Base-by-base conservation (phyloP, 768 basidiomycete genomes). In the Chalciporus piperatus region DNA sequence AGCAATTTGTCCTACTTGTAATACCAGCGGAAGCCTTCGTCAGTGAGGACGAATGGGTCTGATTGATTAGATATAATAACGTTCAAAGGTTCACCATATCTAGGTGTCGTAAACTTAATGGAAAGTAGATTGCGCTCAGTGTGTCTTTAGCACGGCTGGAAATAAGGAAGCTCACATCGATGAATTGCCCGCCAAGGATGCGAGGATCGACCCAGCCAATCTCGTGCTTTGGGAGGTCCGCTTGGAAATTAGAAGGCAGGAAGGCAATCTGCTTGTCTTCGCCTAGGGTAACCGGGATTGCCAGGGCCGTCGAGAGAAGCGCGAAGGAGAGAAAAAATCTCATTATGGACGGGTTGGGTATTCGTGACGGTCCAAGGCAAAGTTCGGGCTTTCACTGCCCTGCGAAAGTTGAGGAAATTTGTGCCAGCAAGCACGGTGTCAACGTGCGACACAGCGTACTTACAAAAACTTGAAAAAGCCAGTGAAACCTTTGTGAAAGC, bases 11-110 rank as follows among this genome's bases (percentile, higher is more conserved):
- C 40, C 20, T 59, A 88, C 86, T 84, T 87, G 58, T 85, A 77
- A 63, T 89, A 92, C 54, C 70, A 66, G 42, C 75, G 78, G 57
- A 94, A 79, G 4, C 92, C 92, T 13, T 67, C 55, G 33, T 91
- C 86, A 7, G 87, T 86, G 56, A 94, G 81, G 48, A 94, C 71
- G 65, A 80, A 86, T 0, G 91, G 89, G 62, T 93, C 89, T 2
- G 89, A 92, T 23, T 71, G 73, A 41, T 81, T 85, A 23, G 89
- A 87, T 40, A 94, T 84, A 60, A 94, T 87, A 42, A 90, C 76
- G 60, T 94, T 94, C 51, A 94, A 69, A 12, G 92, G 92, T 70
- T 94, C 92, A 39, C 92, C 92, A 30, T 75, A 75, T 52, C 73
- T 71, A 48, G 75, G 75, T 4, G 78, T 82, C 8, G 87, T 84